Conservation (phyloP, 805 yeast genomes). For the Kluyveromyces starmeri region DNA sequence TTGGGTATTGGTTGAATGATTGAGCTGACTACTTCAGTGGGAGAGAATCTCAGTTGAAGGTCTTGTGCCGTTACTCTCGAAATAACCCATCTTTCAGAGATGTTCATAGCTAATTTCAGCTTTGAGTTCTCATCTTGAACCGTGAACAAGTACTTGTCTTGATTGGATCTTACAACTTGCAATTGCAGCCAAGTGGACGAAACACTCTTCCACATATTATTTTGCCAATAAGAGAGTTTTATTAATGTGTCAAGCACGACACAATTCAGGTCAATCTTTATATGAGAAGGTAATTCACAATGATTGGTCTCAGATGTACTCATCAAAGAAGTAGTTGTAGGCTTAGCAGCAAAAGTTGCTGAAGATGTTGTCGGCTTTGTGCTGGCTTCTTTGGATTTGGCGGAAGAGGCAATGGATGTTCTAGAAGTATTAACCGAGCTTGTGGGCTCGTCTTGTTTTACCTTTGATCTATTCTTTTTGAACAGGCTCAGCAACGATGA, state of each 20-base stretch:
- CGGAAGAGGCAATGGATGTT: constrained; percentile 1
- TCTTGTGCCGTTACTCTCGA: constrained; percentile 26
- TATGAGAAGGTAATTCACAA: constrained; percentile 9
- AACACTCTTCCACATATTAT: constrained; percentile 17
- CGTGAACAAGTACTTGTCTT: constrained; percentile 10
- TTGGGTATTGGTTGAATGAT: constrained; percentile 8
- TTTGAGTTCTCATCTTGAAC: constrained; percentile 7
- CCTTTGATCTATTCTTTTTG: constrained; percentile 10
- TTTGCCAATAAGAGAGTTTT: constrained; percentile 20
- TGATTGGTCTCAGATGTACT: neutral
- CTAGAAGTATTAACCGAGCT: constrained; percentile 7
- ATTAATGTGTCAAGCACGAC: constrained; percentile 13
- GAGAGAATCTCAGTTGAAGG: constrained; percentile 20
- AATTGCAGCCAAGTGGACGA: constrained; percentile 8
- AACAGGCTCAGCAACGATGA: constrained; percentile 24
- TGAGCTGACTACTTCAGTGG: constrained; percentile 9
- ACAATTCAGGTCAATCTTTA: constrained; percentile 8
- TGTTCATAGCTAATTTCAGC: constrained; percentile 12
- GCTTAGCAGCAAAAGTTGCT: neutral
- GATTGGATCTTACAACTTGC: constrained; percentile 6
- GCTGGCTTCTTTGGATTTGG: constrained; percentile 8
- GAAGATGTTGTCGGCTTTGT: neutral
- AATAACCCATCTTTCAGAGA: constrained; percentile 17
- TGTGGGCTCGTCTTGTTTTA: constrained; percentile 10
- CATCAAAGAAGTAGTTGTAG: constrained; percentile 3